These are phyloP conservation scores for Martensiomyces pterosporus DNA, from an alignment of 192 early-diverging fungal species.

Conservation along the genomic window DNA sequence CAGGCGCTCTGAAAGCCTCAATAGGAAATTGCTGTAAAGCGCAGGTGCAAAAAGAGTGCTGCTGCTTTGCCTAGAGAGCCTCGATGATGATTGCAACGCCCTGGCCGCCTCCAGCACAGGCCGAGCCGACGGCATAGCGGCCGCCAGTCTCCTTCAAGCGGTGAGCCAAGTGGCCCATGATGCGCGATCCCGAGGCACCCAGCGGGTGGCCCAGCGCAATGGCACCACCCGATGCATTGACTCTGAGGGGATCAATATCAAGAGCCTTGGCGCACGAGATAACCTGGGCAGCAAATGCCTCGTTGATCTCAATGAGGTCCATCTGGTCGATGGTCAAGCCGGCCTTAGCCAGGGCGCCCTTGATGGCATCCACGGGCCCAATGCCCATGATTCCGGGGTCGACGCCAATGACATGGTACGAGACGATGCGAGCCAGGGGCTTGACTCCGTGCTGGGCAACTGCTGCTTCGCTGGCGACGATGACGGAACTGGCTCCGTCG, in stretches of 20 bases:
- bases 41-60: too few species aligned
- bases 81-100: constrained; percentile 74
- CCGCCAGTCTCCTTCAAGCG: constrained; percentile 75
- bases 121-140: constrained; percentile 88
- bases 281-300: constrained; percentile 96
- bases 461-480: constrained; percentile 83
- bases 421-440: constrained; percentile 82
- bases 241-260: constrained; percentile 69
- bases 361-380: constrained; percentile 90
- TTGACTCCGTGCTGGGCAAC: constrained; percentile 74
- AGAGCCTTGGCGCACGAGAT: constrained; percentile 87
- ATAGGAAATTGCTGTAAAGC: too few species aligned
- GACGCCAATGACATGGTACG: constrained; percentile 80
- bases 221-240: constrained; percentile 89
- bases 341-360: constrained; percentile 76
- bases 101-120: constrained; percentile 95
- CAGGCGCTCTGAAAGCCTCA: too few species aligned
- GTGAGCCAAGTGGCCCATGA: constrained; percentile 82
- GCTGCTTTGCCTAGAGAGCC: constrained; percentile 37
- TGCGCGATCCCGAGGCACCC: constrained; percentile 93
- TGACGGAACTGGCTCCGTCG: constrained; percentile 85
- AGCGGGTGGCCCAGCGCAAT: constrained; percentile 94
- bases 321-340: constrained; percentile 77
- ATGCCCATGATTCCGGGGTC: constrained; percentile 96
- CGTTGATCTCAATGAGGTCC: constrained; percentile 93